Evolutionary conservation across 768 basidiomycete species (phyloP).

Genomic region (Tulasnella calospora): DNA sequence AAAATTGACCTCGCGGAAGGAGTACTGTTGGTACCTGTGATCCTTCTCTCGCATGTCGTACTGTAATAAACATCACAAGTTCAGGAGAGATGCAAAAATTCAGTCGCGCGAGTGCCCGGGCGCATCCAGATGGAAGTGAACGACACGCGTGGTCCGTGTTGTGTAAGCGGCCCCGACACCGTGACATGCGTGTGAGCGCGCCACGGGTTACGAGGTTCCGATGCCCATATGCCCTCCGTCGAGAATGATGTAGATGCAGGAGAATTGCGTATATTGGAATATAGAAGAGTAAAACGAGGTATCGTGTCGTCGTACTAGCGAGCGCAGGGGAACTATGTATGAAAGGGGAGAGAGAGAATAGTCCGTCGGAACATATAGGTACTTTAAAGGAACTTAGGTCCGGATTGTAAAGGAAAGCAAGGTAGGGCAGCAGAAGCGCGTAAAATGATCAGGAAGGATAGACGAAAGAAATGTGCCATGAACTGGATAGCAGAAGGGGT

Average conservation of each 20-base stretch:
- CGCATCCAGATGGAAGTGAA: not conserved
- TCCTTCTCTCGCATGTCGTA: not conserved
- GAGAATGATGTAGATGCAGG: not conserved
- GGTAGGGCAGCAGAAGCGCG: not conserved
- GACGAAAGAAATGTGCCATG: not conserved
- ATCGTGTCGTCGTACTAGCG: conserved; percentile 3
- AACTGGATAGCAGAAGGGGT: not conserved
- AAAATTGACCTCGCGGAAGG: not conserved
- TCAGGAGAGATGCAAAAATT: not conserved
- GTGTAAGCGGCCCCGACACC: not conserved
- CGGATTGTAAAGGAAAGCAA: not conserved
- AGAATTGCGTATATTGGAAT: not conserved
- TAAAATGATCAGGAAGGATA: not conserved
- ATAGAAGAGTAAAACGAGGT: not conserved
- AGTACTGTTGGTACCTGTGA: not conserved
- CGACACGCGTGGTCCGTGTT: not conserved
- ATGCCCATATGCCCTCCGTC: not conserved
- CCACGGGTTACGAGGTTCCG: not conserved
- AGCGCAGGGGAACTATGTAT: not conserved
- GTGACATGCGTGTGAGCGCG: not conserved
- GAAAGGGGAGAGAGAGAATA: not conserved
- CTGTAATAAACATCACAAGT: not conserved
- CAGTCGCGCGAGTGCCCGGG: not conserved
- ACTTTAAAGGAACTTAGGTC: conserved; percentile 7
- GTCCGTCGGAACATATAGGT: not conserved